Evolutionary conservation across 441 rosid species (phyloP).

Genomic region (Arabidopsis lyrata): DNA sequence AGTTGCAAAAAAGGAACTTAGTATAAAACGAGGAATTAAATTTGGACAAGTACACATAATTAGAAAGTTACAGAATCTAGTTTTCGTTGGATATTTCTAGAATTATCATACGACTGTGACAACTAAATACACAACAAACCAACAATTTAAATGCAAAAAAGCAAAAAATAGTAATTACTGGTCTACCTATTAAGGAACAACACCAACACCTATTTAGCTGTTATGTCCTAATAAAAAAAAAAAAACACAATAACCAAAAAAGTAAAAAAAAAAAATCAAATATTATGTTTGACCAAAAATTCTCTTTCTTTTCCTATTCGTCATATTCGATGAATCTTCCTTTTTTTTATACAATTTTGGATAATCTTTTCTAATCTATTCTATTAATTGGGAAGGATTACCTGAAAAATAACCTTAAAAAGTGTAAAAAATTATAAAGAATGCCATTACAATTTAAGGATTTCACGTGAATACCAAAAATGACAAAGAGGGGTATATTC

Average conservation of each 20-base stretch:
- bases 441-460: no score
- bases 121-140: not conserved
- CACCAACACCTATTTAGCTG: slow-evolving; percentile 33
- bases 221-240: slow-evolving; percentile 18
- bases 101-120: slow-evolving; percentile 16
- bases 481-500: no score
- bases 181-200: slow-evolving; percentile 24
- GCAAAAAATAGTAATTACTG: slow-evolving; percentile 7
- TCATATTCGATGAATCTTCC: slow-evolving; percentile 32
- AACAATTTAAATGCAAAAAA: slow-evolving; percentile 5
- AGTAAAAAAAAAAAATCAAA: slow-evolving; percentile 6
- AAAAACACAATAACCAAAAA: not conserved
- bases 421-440: no score
- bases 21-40: slow-evolving; percentile 4
- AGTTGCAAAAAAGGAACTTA: not conserved
- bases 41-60: slow-evolving; percentile 14
- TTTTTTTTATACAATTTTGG: not conserved
- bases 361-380: slow-evolving; percentile 27
- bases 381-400: no score
- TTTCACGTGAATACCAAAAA: no score
- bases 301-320: slow-evolving; percentile 2
- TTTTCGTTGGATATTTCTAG: not conserved
- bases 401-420: no score
- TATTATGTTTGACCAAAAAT: slow-evolving; percentile 11
- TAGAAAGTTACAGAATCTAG: slow-evolving; percentile 13